phyloP scores from a whole-genome alignment of 2,329 filamentous ascomycete genomes.

The Trichophyton equinum region DNA sequence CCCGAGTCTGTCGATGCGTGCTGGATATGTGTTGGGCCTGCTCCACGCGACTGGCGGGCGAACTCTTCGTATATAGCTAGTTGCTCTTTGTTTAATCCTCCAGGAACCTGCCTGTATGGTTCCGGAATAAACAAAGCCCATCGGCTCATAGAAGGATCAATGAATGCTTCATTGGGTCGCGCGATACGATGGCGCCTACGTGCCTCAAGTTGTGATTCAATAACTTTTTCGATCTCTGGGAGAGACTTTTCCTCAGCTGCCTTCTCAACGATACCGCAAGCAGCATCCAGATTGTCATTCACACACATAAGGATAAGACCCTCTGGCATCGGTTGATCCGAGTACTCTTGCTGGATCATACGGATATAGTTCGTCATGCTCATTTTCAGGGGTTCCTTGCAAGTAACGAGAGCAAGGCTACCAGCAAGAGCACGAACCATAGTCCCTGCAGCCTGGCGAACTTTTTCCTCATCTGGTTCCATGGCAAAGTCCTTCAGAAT shows the following conservation, averaged over 20 bases:
- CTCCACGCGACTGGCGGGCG: slow-evolving; percentile 65
- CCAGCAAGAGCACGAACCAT: slow-evolving; percentile 94
- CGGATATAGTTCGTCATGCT: slow-evolving; percentile 97
- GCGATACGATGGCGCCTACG: slow-evolving; percentile 63
- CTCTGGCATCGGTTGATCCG: slow-evolving; percentile 67
- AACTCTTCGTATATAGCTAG: slow-evolving; percentile 97
- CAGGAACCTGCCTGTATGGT: slow-evolving; percentile 74
- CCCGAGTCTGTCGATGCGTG: slow-evolving; percentile 46
- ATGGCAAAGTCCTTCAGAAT: slow-evolving; percentile 94
- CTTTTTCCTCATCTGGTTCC: slow-evolving; percentile 75
- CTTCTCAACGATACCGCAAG: slow-evolving; percentile 87
- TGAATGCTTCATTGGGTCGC: slow-evolving; percentile 71
- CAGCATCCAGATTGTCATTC: slow-evolving; percentile 89
- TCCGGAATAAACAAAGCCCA: slow-evolving; percentile 93
- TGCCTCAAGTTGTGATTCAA: slow-evolving; percentile 65
- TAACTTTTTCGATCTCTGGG: slow-evolving; percentile 87
- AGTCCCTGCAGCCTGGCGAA: slow-evolving; percentile 74
- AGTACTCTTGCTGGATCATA: slow-evolving; percentile 56
- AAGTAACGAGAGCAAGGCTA: slow-evolving; percentile 90
- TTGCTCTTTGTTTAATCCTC: slow-evolving; percentile 78
- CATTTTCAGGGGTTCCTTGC: slow-evolving; percentile 88
- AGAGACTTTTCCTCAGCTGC: slow-evolving; percentile 88
- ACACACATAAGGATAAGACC: slow-evolving; percentile 97
- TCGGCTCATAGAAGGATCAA: slow-evolving; percentile 67
- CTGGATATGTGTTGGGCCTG: slow-evolving; percentile 41